Conservation (phyloP, 2,329 filamentous ascomycete genomes). For the Pseudogymnoascus sp. region DNA sequence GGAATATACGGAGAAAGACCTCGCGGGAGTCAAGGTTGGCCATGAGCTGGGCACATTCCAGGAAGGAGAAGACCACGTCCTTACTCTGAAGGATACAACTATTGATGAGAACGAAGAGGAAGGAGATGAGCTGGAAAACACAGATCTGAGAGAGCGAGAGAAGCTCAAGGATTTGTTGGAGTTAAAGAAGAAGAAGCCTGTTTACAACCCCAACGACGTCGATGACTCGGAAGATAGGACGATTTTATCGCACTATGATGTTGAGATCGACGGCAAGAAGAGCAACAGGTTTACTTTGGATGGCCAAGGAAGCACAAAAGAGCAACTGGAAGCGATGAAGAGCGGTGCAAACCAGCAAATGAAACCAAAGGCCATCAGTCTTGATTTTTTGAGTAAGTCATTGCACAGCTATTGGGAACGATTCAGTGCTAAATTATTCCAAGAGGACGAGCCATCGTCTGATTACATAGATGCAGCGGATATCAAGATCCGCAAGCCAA, state of each 20-base stretch:
- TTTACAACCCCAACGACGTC: constrained; percentile 76
- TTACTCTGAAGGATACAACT: constrained; percentile 89
- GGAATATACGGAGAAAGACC: constrained; percentile 76
- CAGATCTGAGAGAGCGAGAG: constrained; percentile 63
- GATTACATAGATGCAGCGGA: constrained; percentile 84
- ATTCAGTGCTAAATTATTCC: constrained; percentile 20
- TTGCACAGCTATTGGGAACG: not conserved
- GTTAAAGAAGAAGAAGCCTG: constrained; percentile 80
- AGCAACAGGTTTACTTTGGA: constrained; percentile 81
- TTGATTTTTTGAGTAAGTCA: constrained; percentile 58
- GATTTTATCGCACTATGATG: constrained; percentile 85
- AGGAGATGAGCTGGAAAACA: constrained; percentile 81
- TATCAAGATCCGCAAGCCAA: constrained; percentile 89
- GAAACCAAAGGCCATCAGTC: constrained; percentile 62
- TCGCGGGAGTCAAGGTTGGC: constrained; percentile 84
- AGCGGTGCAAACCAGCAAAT: constrained; percentile 44
- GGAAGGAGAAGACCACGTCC: constrained; percentile 75
- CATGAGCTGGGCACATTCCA: constrained; percentile 79
- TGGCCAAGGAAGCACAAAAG: constrained; percentile 60
- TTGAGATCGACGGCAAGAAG: constrained; percentile 89
- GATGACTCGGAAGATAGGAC: constrained; percentile 54
- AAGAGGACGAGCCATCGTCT: constrained; percentile 60
- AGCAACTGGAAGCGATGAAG: constrained; percentile 49
- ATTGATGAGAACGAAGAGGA: constrained; percentile 78
- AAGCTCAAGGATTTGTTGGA: constrained; percentile 68